A percentile compares a stretch with the other conserved stretches of the same genome.
Evolutionary conservation across 805 yeast genomes (phyloP).

Genomic region (Kluyveromyces nonfermentans): DNA sequence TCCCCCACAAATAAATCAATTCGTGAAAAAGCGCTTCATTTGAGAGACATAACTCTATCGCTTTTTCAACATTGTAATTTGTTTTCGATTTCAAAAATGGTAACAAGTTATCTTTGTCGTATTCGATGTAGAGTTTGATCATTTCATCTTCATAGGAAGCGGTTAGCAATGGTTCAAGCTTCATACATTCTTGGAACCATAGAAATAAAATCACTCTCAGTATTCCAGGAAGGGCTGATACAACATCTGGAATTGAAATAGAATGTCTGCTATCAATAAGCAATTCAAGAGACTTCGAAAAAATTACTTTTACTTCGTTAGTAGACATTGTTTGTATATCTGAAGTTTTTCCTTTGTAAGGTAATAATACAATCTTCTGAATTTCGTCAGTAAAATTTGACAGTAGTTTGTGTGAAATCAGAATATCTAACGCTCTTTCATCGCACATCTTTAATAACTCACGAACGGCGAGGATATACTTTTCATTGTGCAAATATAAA

Average conservation of each 20-base stretch:
- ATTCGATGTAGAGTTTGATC: constrained; percentile 55
- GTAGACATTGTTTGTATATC: constrained; percentile 36
- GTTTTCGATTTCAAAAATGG: constrained; percentile 49
- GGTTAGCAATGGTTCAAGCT: constrained; percentile 45
- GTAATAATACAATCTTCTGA: constrained; percentile 41
- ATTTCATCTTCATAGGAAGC: constrained; percentile 57
- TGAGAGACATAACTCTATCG: constrained; percentile 52
- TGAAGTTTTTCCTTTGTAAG: constrained; percentile 26
- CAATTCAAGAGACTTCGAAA: constrained; percentile 40
- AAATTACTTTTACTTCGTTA: constrained; percentile 30
- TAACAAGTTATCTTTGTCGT: constrained; percentile 44
- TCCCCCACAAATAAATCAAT: constrained; percentile 71
- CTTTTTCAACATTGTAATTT: constrained; percentile 58
- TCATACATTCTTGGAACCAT: constrained; percentile 52
- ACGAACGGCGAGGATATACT: constrained; percentile 52
- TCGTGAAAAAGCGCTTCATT: constrained; percentile 46
- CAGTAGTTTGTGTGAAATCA: constrained; percentile 56
- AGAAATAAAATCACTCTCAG: constrained; percentile 49
- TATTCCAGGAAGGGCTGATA: constrained; percentile 36
- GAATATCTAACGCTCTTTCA: constrained; percentile 42
- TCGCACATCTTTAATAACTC: constrained; percentile 54
- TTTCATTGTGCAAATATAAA: constrained; percentile 47
- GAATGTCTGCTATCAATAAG: constrained; percentile 60
- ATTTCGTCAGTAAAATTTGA: constrained; percentile 38
- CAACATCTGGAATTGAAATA: constrained; percentile 43